A percentile compares a stretch with the other conserved stretches of the same genome.
Evolutionary conservation across 805 yeast genomes (phyloP).

Genomic region (Saccharomycopsis fermentans): DNA sequence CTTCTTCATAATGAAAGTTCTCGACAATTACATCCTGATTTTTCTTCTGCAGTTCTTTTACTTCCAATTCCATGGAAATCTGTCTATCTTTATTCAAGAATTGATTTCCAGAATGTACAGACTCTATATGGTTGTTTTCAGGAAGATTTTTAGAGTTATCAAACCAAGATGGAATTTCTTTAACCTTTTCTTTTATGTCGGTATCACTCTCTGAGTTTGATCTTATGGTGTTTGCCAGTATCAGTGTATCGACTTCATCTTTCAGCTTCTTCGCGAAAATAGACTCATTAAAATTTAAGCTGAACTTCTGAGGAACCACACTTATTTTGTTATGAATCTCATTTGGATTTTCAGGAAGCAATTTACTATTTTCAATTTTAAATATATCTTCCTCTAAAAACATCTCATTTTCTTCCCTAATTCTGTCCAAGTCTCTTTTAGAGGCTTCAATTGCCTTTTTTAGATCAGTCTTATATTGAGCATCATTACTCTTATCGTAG

Average conservation of each 20-base stretch:
- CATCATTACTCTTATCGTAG: slow-evolving; percentile 25
- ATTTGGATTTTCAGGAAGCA: neutral
- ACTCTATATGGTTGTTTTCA: neutral
- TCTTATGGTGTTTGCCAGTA: neutral
- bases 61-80: neutral
- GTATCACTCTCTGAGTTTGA: slow-evolving; percentile 6
- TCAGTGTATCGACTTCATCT: neutral
- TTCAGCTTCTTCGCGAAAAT: slow-evolving; percentile 10
- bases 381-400: slow-evolving; percentile 16
- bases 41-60: neutral
- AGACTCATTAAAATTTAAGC: slow-evolving; percentile 14
- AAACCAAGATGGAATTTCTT: slow-evolving; percentile 27
- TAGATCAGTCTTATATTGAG: slow-evolving; percentile 20
- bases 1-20: slow-evolving; percentile 5
- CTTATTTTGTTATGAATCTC: neutral
- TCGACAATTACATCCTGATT: slow-evolving; percentile 8
- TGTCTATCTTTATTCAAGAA: neutral
- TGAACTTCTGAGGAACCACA: neutral
- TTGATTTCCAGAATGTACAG: neutral
- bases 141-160: slow-evolving; percentile 3
- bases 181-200: neutral
- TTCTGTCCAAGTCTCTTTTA: slow-evolving; percentile 31
- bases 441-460: slow-evolving; percentile 39
- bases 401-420: slow-evolving; percentile 17
- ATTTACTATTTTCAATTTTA: slow-evolving; percentile 2